These are phyloP conservation scores for Phaeosphaeriaceae sp. DNA, from an alignment of 2,329 filamentous ascomycete genomes.

Conservation along the genomic window DNA sequence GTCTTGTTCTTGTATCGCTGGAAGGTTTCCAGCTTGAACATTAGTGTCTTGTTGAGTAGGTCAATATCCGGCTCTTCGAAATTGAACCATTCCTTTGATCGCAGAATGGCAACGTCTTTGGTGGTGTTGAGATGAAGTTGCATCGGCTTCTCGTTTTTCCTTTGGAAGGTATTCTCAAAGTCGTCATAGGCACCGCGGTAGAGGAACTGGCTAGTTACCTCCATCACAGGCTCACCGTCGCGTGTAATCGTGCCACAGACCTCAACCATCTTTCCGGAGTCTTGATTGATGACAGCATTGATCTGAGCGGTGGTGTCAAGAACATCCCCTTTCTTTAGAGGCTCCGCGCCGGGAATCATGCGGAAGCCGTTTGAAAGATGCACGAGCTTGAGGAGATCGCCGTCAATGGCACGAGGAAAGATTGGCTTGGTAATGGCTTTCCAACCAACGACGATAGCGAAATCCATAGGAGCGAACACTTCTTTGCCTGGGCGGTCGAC, in stretches of 20 bases:
- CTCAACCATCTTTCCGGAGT: conserved; percentile 99
- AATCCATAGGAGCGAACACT: conserved; percentile 97
- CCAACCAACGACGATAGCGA: conserved; percentile 97
- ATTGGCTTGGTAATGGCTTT: conserved; percentile 99
- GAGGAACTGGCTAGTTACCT: conserved; percentile 97
- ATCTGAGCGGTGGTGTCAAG: conserved; percentile 93
- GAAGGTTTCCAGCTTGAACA: conserved; percentile 92
- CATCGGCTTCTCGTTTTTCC: conserved; percentile 94
- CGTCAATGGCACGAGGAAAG: conserved; percentile 95
- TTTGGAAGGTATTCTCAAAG: conserved; percentile 98
- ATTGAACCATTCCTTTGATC: conserved; percentile 97
- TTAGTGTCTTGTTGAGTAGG: conserved; percentile 89
- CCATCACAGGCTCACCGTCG: conserved; percentile 87
- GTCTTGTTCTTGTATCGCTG: conserved; percentile 94
- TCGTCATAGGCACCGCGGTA: conserved; percentile 93
- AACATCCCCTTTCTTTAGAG: conserved; percentile 92
- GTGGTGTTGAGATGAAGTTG: conserved; percentile 85
- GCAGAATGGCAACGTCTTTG: conserved; percentile 91
- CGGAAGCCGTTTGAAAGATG: conserved; percentile 97
- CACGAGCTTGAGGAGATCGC: conserved; percentile 92
- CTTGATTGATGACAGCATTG: conserved; percentile 97
- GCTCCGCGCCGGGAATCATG: conserved; percentile 95
- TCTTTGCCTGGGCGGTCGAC: conserved; percentile 94
- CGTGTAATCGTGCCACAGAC: conserved; percentile 96
- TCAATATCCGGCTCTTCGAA: conserved; percentile 84